phyloP scores from a whole-genome alignment of 1,284 basidiomycete genomes.

The Ustilago bromivora region DNA sequence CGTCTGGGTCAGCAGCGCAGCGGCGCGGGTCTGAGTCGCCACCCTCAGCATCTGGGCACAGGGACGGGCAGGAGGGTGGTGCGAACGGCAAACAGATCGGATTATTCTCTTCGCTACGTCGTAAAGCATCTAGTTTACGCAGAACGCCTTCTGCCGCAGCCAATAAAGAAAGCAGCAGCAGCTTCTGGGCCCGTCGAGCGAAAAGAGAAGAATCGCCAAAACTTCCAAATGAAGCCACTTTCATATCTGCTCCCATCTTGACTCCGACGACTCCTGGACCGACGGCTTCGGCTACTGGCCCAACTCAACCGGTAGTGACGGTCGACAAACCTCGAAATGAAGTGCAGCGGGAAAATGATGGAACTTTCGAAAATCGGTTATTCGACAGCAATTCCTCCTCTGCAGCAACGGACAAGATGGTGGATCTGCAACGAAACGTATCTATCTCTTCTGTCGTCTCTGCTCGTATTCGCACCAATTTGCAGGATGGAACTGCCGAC shows the following conservation, averaged over 20 bases:
- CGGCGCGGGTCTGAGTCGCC: conserved; percentile 10
- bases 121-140: conserved; percentile 50
- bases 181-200: conserved; percentile 30
- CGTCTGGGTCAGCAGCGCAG: conserved; percentile 4
- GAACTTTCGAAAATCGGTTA: conserved; percentile 36
- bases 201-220: conserved; percentile 41
- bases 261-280: conserved; percentile 23
- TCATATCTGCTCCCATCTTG: conserved; percentile 46
- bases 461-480: conserved; percentile 29
- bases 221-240: conserved; percentile 26
- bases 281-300: conserved; percentile 3
- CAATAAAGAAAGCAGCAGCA: conserved; percentile 19
- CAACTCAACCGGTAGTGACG: conserved; percentile 24
- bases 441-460: conserved; percentile 42
- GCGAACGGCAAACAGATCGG: conserved; percentile 34
- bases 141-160: conserved; percentile 35
- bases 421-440: conserved; percentile 34
- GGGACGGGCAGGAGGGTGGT: conserved; percentile 17
- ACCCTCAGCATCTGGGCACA: neutral
- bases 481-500: conserved; percentile 49
- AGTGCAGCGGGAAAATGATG: conserved; percentile 9
- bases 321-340: conserved; percentile 9
- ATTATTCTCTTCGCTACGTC: conserved; percentile 53
- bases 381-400: conserved; percentile 12
- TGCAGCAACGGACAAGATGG: neutral